Evolutionary conservation across 495 filamentous ascomycete genomes (phyloP), one percentile per base, ranked within the genome.

Genomic region (Xanthoparmelia taractica): DNA sequence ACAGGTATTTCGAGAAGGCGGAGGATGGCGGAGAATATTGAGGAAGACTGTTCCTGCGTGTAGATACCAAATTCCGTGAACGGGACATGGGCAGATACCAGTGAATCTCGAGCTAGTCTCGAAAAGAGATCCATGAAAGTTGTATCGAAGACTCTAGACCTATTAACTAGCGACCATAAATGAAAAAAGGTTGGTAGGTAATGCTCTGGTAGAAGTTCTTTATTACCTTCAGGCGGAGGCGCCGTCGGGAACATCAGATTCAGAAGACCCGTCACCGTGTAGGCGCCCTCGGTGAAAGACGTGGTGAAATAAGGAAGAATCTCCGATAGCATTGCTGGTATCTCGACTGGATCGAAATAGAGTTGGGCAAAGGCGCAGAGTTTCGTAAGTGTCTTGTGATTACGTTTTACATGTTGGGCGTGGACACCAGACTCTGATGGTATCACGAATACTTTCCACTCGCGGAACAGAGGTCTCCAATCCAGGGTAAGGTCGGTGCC

Each of bases 261-360:
- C 65, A 97, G 79, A 57, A 92, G 72, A 7, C 91, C 92, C 27
- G 87, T 82, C 2, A 96, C 92, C 60, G 96, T 88, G 70, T 90
- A 97, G 45, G 90, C 93, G 63, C 87, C 86, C 72, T 94, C 85
- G 20, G 92, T 83, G 72, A 92, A 92, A 0, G 93, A 96, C 23
- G 91, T 95, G 63, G 87, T 96, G 76, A 96, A 99, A 73, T 85
- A 95, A n/a, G 93, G 95, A 29, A 97, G 78, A 40, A 97, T 81
- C 73, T 99, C 95, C 57, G 96, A 87, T n/a, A 97, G 77, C 79
- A 99, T 96, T 15, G 82, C 86, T 40, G 88, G 84, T 34, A 93
- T 80, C 68, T 95, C 91, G 69, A 80, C 81, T 2, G 94, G 92
- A 69, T 99, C 90, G 70, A 97, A 92, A 73, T 96, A 99, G 29